A percentile compares a stretch with the other conserved stretches of the same genome.
phyloP scores from a whole-genome alignment of 192 early-diverging fungal genomes.

The Dimargaris cristalligena region DNA sequence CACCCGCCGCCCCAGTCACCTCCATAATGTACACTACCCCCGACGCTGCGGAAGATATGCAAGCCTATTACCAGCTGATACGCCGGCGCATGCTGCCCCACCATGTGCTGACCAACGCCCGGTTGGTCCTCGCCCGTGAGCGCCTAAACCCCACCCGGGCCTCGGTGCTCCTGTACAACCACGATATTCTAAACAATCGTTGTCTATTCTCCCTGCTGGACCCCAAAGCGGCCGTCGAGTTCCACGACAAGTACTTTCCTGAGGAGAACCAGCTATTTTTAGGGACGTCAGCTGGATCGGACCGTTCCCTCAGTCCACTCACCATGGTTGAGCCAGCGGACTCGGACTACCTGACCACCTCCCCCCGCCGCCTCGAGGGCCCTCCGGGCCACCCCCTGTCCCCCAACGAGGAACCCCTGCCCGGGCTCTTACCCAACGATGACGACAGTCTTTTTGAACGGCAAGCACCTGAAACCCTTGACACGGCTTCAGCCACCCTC shows the following conservation, averaged over 20 bases:
- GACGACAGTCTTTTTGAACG: too few species aligned
- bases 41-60: not conserved
- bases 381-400: not conserved
- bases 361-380: not conserved
- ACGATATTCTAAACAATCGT: constrained; percentile 4
- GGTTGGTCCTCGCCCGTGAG: not conserved
- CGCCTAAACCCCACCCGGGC: not conserved
- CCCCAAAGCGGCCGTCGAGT: not conserved
- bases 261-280: not conserved
- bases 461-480: not conserved
- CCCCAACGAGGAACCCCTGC: not conserved
- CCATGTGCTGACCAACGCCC: constrained; percentile 4
- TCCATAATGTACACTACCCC: not conserved
- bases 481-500: not conserved
- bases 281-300: not conserved
- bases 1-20: not conserved
- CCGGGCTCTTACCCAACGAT: too few species aligned
- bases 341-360: not conserved
- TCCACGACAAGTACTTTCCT: constrained; percentile 4
- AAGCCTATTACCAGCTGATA: not conserved
- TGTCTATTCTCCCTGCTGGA: constrained; percentile 10
- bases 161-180: not conserved
- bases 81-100: not conserved
- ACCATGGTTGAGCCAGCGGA: not conserved
- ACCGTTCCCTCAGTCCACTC: not conserved